Conservation (phyloP, 2,329 filamentous ascomycete species). For the Talaromyces sp. region DNA sequence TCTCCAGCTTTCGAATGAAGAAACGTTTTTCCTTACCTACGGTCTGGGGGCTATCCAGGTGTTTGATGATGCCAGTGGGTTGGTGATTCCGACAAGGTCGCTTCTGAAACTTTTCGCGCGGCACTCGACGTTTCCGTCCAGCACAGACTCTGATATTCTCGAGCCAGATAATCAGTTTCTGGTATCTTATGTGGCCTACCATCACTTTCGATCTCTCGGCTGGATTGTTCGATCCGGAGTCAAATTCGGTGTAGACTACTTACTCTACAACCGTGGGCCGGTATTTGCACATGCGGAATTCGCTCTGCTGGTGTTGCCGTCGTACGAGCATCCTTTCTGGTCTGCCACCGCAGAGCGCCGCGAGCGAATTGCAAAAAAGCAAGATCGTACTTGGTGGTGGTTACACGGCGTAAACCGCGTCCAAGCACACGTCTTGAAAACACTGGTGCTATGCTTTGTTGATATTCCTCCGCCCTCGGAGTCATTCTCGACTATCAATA, state of each 20-base stretch:
- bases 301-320: conserved; percentile 75
- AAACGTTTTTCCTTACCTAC: conserved; percentile 86
- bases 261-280: conserved; percentile 89
- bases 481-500: conserved; percentile 43
- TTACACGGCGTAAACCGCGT: conserved; percentile 86
- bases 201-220: conserved; percentile 90
- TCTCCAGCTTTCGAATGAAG: conserved; percentile 84
- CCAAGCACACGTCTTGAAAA: conserved; percentile 85
- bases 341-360: conserved; percentile 43
- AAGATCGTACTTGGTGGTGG: conserved; percentile 45
- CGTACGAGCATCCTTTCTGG: conserved; percentile 74
- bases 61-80: conserved; percentile 28
- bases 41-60: conserved; percentile 69
- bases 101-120: conserved; percentile 63
- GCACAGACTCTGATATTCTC: conserved; percentile 38
- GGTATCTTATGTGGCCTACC: conserved; percentile 81
- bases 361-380: conserved; percentile 45
- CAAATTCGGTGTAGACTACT: conserved; percentile 91
- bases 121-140: conserved; percentile 64
- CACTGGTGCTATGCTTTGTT: conserved; percentile 81
- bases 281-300: conserved; percentile 96
- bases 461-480: conserved; percentile 70
- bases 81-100: conserved; percentile 48
- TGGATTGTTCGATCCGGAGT: conserved; percentile 91
- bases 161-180: conserved; percentile 78